A percentile compares a stretch with the other conserved stretches of the same genome.
Conservation (phyloP, 2,329 filamentous ascomycete genomes). For the Blastomyces silverae region DNA sequence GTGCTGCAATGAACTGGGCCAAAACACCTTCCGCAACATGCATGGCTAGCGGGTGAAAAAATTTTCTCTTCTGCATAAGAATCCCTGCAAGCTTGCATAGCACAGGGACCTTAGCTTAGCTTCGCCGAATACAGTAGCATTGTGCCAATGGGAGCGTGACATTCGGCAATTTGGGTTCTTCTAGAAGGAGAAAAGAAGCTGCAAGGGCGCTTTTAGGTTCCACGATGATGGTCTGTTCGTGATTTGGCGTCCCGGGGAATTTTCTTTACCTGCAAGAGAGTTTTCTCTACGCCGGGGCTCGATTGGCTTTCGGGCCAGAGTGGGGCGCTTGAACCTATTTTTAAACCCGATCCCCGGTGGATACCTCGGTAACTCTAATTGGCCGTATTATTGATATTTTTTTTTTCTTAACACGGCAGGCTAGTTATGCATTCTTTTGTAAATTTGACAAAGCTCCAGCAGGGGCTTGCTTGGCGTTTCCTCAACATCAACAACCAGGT, state of each 20-base stretch:
- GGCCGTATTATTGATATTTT: too few relatives aligned
- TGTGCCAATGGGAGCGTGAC: conserved; percentile 8
- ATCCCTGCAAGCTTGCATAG: not conserved
- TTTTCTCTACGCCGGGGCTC: not conserved
- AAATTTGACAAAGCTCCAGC: too few relatives aligned
- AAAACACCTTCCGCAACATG: not conserved
- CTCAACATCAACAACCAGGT: not conserved
- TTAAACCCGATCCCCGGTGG: not conserved
- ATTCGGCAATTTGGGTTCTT: not conserved
- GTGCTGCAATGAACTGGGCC: not conserved
- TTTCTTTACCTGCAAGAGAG: not conserved
- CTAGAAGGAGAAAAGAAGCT: not conserved
- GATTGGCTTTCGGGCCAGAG: not conserved
- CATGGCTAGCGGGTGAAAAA: not conserved
- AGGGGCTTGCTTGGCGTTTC: not conserved
- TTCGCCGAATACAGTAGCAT: not conserved
- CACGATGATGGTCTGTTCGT: not conserved
- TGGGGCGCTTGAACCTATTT: not conserved
- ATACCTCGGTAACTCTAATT: not conserved
- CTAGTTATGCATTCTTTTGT: too few relatives aligned
- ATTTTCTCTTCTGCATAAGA: not conserved
- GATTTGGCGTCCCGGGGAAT: not conserved
- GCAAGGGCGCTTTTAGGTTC: not conserved
- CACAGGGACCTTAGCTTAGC: not conserved
- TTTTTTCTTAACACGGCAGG: not conserved